These are phyloP conservation scores for Didymella pomorum DNA, from an alignment of 2,329 filamentous ascomycete species.

Conservation along the genomic window DNA sequence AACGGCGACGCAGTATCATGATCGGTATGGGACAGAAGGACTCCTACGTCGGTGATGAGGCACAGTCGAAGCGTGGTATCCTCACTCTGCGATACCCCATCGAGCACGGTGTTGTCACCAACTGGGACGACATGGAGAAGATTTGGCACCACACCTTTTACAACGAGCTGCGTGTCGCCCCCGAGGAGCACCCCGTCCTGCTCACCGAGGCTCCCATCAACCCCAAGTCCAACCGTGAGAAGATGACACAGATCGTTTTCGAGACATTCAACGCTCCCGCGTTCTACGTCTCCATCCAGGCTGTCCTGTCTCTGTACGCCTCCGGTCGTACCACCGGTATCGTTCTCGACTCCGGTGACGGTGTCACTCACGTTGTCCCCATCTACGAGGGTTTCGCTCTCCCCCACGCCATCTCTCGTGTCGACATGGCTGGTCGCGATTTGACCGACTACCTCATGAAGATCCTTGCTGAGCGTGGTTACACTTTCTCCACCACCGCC, in stretches of 20 bases:
- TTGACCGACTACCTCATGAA: slow-evolving; percentile 99
- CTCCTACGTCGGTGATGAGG: slow-evolving; percentile 99
- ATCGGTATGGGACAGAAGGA: slow-evolving; percentile 99
- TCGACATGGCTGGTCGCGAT: slow-evolving; percentile 99
- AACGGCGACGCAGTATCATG: slow-evolving; percentile 82
- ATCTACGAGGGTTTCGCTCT: slow-evolving; percentile 99
- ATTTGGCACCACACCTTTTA: slow-evolving; percentile 99
- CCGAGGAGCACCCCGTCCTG: slow-evolving; percentile 99
- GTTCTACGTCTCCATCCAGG: slow-evolving; percentile 99
- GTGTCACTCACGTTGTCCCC: slow-evolving; percentile 99
- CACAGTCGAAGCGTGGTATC: slow-evolving; percentile 99
- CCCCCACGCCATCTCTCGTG: slow-evolving; percentile 99
- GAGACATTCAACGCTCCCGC: slow-evolving; percentile 99
- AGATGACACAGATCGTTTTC: slow-evolving; percentile 99
- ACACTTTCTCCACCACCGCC: slow-evolving; percentile 99
- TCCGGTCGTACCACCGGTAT: slow-evolving; percentile 99
- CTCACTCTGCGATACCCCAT: slow-evolving; percentile 99
- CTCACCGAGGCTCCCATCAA: slow-evolving; percentile 99
- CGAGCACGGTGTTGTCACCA: slow-evolving; percentile 99
- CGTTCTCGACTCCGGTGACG: slow-evolving; percentile 99
- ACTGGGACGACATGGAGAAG: slow-evolving; percentile 99
- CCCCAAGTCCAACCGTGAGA: slow-evolving; percentile 99
- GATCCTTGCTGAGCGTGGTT: slow-evolving; percentile 98
- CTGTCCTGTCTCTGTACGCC: slow-evolving; percentile 98
- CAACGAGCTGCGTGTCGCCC: slow-evolving; percentile 99